Evolutionary conservation across 306 rosid genomes (phyloP), one percentile per base, ranked within the genome.

Genomic region (Quercus robur): DNA sequence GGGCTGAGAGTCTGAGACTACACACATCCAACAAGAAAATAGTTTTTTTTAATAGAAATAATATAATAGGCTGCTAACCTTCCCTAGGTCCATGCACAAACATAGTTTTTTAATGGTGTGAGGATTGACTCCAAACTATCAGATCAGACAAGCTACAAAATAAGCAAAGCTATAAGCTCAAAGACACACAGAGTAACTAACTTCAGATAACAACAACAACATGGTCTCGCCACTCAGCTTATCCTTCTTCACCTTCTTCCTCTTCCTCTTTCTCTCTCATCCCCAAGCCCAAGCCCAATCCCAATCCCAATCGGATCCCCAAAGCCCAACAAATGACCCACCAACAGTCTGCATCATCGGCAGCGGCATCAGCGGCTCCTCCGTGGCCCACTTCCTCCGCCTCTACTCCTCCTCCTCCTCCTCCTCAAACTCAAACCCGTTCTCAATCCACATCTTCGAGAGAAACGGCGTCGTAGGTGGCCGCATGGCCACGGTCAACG

Each of bases 331-430:
- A 31, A 75, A 68, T 72, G 87, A 64, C 49, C 80, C 71, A 12
- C 17, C 90, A 71, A 81, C 94, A 57, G 78, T 93, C 67, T 95
- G 99, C 86, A 88, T 95, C 81, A 38, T 93, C 84, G 97, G 99
- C 44, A 81, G 90, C 64, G 99, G 99, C 63, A 95, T 93, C 86
- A 94, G 97, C 49, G 99, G 96, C 54, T 89, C 99, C 33, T 89
- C 99, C 56, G 89, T 91, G 11, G 90, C 97, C 66, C 94, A 90
- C 71, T 95, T 95, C 91, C 97, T 93, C 87, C 99, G 98, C 46
- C 55, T 74, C 26, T 93, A 91, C 87, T 86, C 94, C 1, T 30
- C 31, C 31, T 21, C 21, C 21, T 28, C 4, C 30, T 76, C 46
- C 55, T 74, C 26, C 1, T 44, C 51, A 0, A 44, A 44, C 13